These are phyloP conservation scores for Powellomyces hirtus DNA, from an alignment of 192 early-diverging fungal species.

Conservation along the genomic window DNA sequence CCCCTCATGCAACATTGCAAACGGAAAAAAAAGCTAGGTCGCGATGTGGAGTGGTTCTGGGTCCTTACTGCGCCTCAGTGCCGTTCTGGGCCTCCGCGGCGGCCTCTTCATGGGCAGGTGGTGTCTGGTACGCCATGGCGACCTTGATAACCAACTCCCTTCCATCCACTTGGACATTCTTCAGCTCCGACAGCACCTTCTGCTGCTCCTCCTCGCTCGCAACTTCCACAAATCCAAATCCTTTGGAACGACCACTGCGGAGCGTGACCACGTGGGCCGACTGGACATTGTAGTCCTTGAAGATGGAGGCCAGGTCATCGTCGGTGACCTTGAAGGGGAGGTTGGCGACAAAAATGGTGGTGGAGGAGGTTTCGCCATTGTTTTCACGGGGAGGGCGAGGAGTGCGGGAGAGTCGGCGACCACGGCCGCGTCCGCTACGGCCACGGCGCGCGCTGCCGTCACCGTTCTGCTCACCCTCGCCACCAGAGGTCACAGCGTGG, in stretches of 20 bases:
- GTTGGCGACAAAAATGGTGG: conserved; percentile 61
- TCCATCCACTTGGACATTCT: conserved; percentile 61
- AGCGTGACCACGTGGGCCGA: conserved; percentile 73
- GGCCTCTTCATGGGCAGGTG: conserved; percentile 13
- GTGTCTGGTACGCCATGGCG: conserved; percentile 34
- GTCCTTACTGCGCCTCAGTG: not conserved
- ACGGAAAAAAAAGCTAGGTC: no score
- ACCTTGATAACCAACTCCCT: conserved; percentile 55
- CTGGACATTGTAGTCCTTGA: conserved; percentile 58
- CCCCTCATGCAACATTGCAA: no score
- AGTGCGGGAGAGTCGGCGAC: conserved; percentile 19
- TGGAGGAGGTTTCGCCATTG: conserved; percentile 35
- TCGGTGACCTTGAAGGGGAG: conserved; percentile 53
- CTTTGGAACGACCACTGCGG: conserved; percentile 75
- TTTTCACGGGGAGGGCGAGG: conserved; percentile 25
- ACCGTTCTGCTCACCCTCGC: conserved; percentile 29
- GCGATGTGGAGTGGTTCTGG: not conserved
- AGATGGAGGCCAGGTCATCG: conserved; percentile 41
- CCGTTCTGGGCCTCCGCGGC: not conserved
- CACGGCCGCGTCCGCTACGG: conserved; percentile 35
- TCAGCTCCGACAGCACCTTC: conserved; percentile 65
- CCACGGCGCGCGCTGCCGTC: conserved; percentile 29
- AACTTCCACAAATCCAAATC: conserved; percentile 94
- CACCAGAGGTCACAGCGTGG: conserved; percentile 22
- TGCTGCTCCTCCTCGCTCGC: conserved; percentile 73